Base-by-base conservation (phyloP, 768 basidiomycete species). In the Boletus reticulatus region DNA sequence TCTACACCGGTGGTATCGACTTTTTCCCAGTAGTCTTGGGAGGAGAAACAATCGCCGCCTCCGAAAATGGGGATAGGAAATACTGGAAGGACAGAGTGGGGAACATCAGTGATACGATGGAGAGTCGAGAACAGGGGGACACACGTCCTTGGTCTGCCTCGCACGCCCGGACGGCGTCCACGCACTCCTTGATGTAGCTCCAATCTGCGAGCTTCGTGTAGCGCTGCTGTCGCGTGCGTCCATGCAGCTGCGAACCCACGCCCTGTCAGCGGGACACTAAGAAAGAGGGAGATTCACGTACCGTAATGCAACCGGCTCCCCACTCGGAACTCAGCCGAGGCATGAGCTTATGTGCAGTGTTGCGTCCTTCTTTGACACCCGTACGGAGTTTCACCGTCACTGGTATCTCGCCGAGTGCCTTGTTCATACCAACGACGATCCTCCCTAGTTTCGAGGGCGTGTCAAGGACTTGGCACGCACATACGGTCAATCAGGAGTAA, bases 191-290 rank as follows among this genome's bases (percentile, higher is more conserved):
- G 70, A 97, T 92, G 69, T 98, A 99, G 36, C 82, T 81, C 94
- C 96, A 99, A 67, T 99, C 95, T 11, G 96, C 95, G 2, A 92
- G 76, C 59, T 87, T 87, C 3, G 91, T 87, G 64, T 99, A 99
- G 38, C 97, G 84, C 67, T 98, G 97, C 72, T 98, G 94, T 37
- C 95, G 79, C 6, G 94, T 92, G 27, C 97, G 84, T 11, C 96
- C 96, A 68, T 99, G 96, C n/a, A 99, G 77, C 96, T 98, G 56
- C 16, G 11, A 4, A 17, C 43, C 31, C 50, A 20, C 4, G 1
- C 29, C 34, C 14, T 5, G 24, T 62, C 37, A 65, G 48, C 16
- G 13, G n/a, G 13, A 32, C 44, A 13, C 27, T 8, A 39, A 9
- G 43, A 41, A 24, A 12, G 56, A 27, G 53, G 14, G 39, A 44